Evolutionary conservation across 2,329 filamentous ascomycete genomes (phyloP).

Genomic region (Thielaviopsis euricoi): DNA sequence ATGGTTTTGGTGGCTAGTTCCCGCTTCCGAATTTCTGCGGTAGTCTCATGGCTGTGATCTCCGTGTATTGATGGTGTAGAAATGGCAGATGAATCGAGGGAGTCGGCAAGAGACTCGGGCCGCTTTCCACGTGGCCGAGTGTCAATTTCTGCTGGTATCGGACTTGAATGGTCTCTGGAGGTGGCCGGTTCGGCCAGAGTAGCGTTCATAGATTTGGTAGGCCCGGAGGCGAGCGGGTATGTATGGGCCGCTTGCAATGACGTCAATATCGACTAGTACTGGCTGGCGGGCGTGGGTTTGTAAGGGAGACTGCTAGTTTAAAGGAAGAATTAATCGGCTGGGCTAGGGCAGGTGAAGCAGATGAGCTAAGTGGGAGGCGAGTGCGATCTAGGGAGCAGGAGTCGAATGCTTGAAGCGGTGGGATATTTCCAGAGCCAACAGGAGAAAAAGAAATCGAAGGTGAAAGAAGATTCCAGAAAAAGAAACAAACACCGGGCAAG

Average conservation of each 20-base stretch:
- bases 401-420: background rate
- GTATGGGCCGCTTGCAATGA: background rate
- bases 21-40: conserved; percentile 13
- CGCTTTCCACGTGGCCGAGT: conserved; percentile 10
- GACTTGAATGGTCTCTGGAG: background rate
- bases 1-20: conserved; percentile 32
- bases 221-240: background rate
- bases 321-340: background rate
- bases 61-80: background rate
- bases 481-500: background rate
- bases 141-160: background rate
- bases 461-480: background rate
- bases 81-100: background rate
- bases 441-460: background rate
- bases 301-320: background rate
- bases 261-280: background rate
- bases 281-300: too few relatives aligned
- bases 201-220: conserved; percentile 8
- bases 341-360: background rate
- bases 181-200: conserved; percentile 6
- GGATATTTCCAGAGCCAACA: background rate
- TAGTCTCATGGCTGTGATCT: background rate
- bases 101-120: conserved; percentile 5
- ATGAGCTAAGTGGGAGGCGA: background rate
- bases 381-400: background rate